Conservation (phyloP, 2,329 filamentous ascomycete species). For the Cercospora citrullina region DNA sequence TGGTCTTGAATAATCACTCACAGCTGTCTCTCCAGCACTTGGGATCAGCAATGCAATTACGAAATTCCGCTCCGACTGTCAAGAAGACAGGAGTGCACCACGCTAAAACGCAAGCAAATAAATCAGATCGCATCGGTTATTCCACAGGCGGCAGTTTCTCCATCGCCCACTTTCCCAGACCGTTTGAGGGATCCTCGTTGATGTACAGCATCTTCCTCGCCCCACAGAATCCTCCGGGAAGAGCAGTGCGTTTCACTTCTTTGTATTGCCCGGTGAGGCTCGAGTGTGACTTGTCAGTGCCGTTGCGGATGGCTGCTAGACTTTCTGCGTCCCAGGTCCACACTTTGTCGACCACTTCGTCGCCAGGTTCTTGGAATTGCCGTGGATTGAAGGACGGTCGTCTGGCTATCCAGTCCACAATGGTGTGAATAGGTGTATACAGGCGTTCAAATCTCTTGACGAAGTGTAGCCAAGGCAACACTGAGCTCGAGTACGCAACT, state of each 20-base stretch:
- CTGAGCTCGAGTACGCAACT: conserved; percentile 63
- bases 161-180: conserved; percentile 20
- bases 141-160: conserved; percentile 14
- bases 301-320: conserved; percentile 22
- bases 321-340: conserved; percentile 50
- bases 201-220: conserved; percentile 23
- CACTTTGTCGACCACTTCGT: conserved; percentile 53
- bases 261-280: conserved; percentile 20
- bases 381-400: conserved; percentile 63
- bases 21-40: conserved; percentile 19
- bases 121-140: background rate
- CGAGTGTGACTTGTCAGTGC: background rate
- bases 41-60: conserved; percentile 8
- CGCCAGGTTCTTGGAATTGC: conserved; percentile 59
- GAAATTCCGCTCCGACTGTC: background rate
- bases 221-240: conserved; percentile 27
- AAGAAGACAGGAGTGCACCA: background rate
- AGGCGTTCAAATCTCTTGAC: conserved; percentile 67
- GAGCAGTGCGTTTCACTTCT: conserved; percentile 20
- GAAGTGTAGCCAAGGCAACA: conserved; percentile 60
- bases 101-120: conserved; percentile 14
- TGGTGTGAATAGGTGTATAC: conserved; percentile 59
- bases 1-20: background rate
- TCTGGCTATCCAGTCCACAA: conserved; percentile 56
- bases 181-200: conserved; percentile 23